These are phyloP conservation scores for Pythium monospermum DNA, from an alignment of 352 stramenopile genomes.

Conservation along the genomic window DNA sequence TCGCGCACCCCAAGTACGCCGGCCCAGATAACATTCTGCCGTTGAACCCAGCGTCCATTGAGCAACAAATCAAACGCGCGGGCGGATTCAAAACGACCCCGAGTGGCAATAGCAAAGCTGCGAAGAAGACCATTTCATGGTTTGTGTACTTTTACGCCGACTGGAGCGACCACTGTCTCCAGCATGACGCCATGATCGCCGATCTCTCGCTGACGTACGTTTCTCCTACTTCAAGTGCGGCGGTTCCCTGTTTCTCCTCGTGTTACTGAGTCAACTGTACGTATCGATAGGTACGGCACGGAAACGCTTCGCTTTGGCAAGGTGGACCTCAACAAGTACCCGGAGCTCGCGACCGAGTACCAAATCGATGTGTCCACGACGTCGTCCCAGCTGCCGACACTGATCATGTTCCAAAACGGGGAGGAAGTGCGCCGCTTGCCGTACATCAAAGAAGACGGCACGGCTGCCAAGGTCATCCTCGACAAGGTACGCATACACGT, in stretches of 20 bases:
- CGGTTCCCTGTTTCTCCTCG: neutral
- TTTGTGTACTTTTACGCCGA: constrained; percentile 70
- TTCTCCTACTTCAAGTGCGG: neutral
- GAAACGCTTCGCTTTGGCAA: constrained; percentile 53
- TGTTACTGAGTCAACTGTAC: neutral
- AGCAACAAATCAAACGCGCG: constrained; percentile 39
- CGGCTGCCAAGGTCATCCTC: constrained; percentile 54
- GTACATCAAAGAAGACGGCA: constrained; percentile 44
- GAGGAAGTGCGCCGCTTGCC: constrained; percentile 54
- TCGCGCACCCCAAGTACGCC: constrained; percentile 59
- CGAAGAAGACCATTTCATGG: constrained; percentile 40
- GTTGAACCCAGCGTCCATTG: constrained; percentile 40
- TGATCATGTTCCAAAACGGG: constrained; percentile 69
- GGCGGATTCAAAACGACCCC: constrained; percentile 20
- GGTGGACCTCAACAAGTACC: constrained; percentile 60
- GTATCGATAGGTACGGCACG: constrained; percentile 33
- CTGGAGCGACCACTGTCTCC: constrained; percentile 69
- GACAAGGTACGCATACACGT: constrained; percentile 36
- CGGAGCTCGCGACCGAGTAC: constrained; percentile 51
- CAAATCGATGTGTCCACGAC: constrained; percentile 58
- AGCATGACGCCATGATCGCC: constrained; percentile 70
- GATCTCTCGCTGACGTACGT: constrained; percentile 56
- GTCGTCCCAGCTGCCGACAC: constrained; percentile 62
- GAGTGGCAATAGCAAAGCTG: too few species aligned
- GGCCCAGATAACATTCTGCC: constrained; percentile 47